These are phyloP conservation scores for Hygrocybe coccinea DNA, from an alignment of 768 basidiomycete genomes.

Conservation along the genomic window DNA sequence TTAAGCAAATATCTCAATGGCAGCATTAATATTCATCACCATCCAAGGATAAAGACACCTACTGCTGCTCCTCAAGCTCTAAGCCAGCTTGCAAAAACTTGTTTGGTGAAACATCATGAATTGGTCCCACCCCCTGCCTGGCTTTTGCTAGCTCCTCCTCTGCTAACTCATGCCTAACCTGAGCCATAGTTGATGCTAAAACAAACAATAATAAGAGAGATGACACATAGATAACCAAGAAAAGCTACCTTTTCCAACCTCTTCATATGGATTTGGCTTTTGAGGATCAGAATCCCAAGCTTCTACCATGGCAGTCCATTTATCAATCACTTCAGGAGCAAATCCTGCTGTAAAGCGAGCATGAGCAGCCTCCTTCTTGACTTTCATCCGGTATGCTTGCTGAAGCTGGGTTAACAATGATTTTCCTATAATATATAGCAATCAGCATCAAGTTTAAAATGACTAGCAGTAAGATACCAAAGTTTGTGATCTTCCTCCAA, in stretches of 20 bases:
- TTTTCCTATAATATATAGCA: background rate
- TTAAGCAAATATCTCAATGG: background rate
- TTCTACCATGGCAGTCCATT: constrained; percentile 7
- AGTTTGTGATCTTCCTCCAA: constrained; percentile 12
- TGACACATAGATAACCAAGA: background rate
- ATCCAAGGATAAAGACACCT: background rate
- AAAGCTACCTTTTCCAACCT: background rate
- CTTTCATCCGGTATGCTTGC: background rate
- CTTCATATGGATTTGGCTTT: constrained; percentile 6
- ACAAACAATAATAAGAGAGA: background rate
- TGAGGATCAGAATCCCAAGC: background rate
- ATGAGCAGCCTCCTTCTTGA: background rate
- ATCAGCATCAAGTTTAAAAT: background rate
- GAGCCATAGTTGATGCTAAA: background rate
- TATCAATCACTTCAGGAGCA: background rate
- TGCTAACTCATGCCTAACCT: background rate
- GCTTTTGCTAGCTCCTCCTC: background rate
- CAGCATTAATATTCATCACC: background rate
- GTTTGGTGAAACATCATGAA: background rate
- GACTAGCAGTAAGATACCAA: constrained; percentile 1
- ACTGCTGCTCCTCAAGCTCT: constrained; percentile 13
- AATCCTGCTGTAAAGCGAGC: background rate
- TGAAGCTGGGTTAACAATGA: background rate
- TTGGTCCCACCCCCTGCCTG: background rate
- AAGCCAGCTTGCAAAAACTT: constrained; percentile 6